Evolutionary conservation across 768 basidiomycete species (phyloP).

Genomic region (Macrolepiota albuminosa): DNA sequence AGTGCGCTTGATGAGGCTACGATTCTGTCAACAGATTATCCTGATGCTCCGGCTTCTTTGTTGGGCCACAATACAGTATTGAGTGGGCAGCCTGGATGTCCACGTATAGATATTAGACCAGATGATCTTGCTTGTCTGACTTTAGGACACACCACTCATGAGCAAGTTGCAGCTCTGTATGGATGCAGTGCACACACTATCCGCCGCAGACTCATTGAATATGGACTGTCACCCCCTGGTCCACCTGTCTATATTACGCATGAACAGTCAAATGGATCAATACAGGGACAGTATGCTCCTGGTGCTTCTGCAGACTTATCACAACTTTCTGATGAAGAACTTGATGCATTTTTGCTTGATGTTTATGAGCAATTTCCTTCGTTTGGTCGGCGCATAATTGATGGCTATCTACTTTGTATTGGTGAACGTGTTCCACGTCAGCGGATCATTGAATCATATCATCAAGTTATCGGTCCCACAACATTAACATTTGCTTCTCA

Average conservation of each 20-base stretch:
- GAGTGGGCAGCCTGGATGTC: background rate
- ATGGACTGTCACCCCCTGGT: background rate
- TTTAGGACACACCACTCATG: slow-evolving; percentile 1
- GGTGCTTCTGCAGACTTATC: background rate
- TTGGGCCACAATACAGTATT: background rate
- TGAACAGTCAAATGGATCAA: background rate
- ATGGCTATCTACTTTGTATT: no score
- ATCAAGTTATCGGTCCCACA: background rate
- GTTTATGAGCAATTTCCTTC: background rate
- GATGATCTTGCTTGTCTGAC: slow-evolving; percentile 8
- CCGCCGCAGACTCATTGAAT: no score
- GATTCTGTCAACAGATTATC: background rate
- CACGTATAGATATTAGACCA: background rate
- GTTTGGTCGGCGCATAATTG: no score
- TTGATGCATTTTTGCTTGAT: background rate
- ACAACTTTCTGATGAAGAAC: background rate
- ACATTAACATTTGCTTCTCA: no score
- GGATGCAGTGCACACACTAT: background rate
- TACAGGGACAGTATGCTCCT: background rate
- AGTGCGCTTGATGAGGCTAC: background rate
- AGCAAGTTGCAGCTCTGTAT: slow-evolving; percentile 7
- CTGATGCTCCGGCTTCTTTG: background rate
- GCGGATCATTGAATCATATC: background rate
- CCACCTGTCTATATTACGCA: background rate
- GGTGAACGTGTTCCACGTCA: background rate